These are phyloP conservation scores for Solanum dulcamara DNA, from an alignment of 257 asterid species.

Conservation along the genomic window DNA sequence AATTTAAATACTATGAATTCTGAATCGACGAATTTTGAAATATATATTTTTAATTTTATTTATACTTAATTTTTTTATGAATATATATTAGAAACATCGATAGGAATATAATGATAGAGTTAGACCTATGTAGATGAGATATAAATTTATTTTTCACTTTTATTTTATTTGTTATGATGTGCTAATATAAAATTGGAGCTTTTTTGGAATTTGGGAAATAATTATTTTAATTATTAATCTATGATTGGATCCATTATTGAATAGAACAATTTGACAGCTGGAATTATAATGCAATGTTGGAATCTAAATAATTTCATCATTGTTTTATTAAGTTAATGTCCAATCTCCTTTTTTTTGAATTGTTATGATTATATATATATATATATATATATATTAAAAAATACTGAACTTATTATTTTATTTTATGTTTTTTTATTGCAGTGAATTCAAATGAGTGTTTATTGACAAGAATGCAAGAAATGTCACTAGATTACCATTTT, in stretches of 20 bases:
- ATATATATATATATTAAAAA: background rate
- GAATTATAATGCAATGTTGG: background rate
- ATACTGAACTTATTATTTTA: background rate
- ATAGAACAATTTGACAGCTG: background rate
- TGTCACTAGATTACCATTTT: constrained; percentile 89
- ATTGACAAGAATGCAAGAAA: constrained; percentile 96
- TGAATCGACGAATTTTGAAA: background rate
- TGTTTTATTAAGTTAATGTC: background rate
- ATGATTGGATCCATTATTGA: background rate
- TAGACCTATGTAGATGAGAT: no score
- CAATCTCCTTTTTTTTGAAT: background rate
- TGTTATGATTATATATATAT: background rate
- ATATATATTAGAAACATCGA: no score
- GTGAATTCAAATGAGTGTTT: constrained; percentile 81
- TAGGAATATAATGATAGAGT: no score
- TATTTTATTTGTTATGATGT: background rate
- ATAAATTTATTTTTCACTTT: no score
- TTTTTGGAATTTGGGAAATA: background rate
- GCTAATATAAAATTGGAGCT: background rate
- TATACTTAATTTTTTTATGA: no score
- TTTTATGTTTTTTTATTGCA: constrained; percentile 15
- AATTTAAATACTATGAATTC: background rate
- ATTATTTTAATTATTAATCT: background rate
- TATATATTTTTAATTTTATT: no score
- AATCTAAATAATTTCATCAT: background rate